Evolutionary conservation across 1,139 yeast species (phyloP).

Genomic region (Saccharomycopsis crataegensis): DNA sequence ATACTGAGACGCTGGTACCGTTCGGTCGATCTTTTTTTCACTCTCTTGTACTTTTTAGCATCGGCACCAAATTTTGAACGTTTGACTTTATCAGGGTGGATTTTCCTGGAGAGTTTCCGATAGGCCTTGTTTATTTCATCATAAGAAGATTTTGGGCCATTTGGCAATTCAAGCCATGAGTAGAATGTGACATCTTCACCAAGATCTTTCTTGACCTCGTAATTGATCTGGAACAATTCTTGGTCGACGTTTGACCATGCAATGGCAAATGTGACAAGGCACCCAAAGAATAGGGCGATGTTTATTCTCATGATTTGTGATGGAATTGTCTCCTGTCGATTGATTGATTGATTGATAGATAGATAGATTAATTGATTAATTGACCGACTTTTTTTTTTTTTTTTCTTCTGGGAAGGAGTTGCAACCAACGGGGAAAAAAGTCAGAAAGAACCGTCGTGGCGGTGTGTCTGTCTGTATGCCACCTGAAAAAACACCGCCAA

Average conservation of each 20-base stretch:
- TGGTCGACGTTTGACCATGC: slow-evolving; percentile 57
- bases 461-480: too few species aligned
- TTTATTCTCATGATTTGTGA: neutral
- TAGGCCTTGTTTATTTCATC: slow-evolving; percentile 71
- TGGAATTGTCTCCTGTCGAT: too few species aligned
- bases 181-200: slow-evolving; percentile 54
- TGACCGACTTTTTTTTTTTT: too few species aligned
- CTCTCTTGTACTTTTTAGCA: slow-evolving; percentile 23
- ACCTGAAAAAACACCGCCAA: too few species aligned
- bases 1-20: slow-evolving; percentile 69
- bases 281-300: neutral
- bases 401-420: too few species aligned
- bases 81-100: slow-evolving; percentile 77
- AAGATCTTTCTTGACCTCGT: slow-evolving; percentile 55
- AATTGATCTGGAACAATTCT: slow-evolving; percentile 72
- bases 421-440: too few species aligned
- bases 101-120: slow-evolving; percentile 57
- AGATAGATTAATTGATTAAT: too few species aligned
- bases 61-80: slow-evolving; percentile 29
- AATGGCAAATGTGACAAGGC: slow-evolving; percentile 20
- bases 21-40: slow-evolving; percentile 36
- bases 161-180: slow-evolving; percentile 48
- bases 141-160: slow-evolving; percentile 46
- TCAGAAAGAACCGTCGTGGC: too few species aligned
- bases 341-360: too few species aligned